Base-by-base conservation (phyloP, 2,329 filamentous ascomycete genomes). In the Diaporthe helianthi region DNA sequence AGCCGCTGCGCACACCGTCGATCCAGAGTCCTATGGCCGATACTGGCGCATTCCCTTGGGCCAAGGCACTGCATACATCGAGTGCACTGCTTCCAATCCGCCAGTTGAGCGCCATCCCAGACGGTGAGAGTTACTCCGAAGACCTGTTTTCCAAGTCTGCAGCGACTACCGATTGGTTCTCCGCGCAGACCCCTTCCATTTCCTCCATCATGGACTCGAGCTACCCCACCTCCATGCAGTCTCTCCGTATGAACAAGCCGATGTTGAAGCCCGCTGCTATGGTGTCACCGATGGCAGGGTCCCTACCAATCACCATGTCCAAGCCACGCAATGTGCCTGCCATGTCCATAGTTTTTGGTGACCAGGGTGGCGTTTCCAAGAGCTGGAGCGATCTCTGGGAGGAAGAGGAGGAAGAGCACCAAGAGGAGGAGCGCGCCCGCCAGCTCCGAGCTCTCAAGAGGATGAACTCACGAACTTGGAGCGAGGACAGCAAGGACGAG, bases 321-420 rank as follows among this genome's bases (percentile, higher is more conserved):
- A 89, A 96, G 77, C 91, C 93, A 0, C 88, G 88, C 74, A 85
- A 89, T 72, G 86, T 87, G 49, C 83, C 88, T 66, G 90, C 92
- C 71, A 90, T 95, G 85, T 90, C 92, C 5, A 88, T 91, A 77
- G 88, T 95, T 63, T 95, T 97, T 78, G 93, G 92, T 76, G 89
- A 92, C 78, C 87, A 89, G 72, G 92, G 95, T 54, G 84, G 87
- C 58, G 93, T 97, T 58, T 97, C 96, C 68, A 98, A 98, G 90
- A 98, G 96, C 84, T 99, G 96, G 96, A 97, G 94, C 76, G 96
- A 99, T 79, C 89, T 98, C 79, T 98, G 94, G 91, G 95, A 98
- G 70, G 95, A 98, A 79, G 95, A 98, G 66, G 83, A 85, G 54
- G 94, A 96, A 76, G 90, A 92, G 73, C 89, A 92, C 72, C 88